Evolutionary conservation across 2,329 filamentous ascomycete species (phyloP).

Genomic region (Fusarium concolor): DNA sequence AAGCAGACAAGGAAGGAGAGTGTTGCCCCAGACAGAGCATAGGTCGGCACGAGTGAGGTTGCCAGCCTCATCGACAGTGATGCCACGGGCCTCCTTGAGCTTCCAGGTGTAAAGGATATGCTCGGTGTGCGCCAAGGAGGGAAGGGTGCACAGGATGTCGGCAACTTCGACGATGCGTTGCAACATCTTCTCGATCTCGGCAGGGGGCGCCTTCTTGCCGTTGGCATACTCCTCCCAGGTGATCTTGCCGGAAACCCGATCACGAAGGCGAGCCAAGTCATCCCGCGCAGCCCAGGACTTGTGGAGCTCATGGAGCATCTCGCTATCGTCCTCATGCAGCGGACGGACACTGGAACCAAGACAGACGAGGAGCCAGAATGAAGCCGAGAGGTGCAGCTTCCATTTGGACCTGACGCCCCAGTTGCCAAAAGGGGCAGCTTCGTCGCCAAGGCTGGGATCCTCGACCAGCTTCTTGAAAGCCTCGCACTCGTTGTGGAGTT

Average conservation of each 20-base stretch:
- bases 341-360: background rate
- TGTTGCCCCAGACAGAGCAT: constrained; percentile 41
- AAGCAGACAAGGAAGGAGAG: constrained; percentile 36
- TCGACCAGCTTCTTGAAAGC: constrained; percentile 13
- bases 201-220: background rate
- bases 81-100: background rate
- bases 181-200: background rate
- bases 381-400: background rate
- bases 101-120: background rate
- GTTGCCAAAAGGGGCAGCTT: background rate
- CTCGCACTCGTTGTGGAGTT: background rate
- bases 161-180: background rate
- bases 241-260: too few species aligned
- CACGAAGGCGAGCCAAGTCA: too few species aligned
- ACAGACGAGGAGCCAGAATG: background rate
- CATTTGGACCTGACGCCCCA: too few species aligned
- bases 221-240: too few species aligned
- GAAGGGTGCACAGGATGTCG: constrained; percentile 24
- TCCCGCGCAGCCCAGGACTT: too few species aligned
- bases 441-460: background rate
- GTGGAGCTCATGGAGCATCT: too few species aligned
- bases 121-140: background rate
- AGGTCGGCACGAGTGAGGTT: constrained; percentile 41
- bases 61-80: constrained; percentile 42
- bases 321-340: too few species aligned